Evolutionary conservation across 805 yeast species (phyloP).

Genomic region (Brettanomyces naardenensis): DNA sequence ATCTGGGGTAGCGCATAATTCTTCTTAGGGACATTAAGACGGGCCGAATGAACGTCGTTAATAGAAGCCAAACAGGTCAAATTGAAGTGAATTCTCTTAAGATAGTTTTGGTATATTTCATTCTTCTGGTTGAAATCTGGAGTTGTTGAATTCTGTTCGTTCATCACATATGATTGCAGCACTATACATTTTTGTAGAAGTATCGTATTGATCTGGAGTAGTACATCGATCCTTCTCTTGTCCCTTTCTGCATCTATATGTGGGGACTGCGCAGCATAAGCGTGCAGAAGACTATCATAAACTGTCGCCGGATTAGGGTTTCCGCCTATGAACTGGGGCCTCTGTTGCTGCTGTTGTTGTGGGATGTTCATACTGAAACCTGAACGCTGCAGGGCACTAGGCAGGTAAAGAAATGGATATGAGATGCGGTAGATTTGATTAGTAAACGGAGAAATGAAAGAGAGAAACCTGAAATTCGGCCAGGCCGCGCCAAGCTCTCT

Average conservation of each 20-base stretch:
- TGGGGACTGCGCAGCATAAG: constrained; percentile 22
- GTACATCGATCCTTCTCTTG: constrained; percentile 26
- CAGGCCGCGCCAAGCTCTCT: no score
- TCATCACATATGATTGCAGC: constrained; percentile 21
- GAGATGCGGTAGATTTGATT: no score
- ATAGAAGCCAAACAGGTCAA: constrained; percentile 29
- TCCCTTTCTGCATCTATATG: constrained; percentile 23
- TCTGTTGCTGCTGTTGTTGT: neutral
- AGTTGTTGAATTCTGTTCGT: constrained; percentile 13
- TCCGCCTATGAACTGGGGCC: neutral
- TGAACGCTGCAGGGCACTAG: no score
- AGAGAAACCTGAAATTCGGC: no score
- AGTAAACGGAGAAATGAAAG: no score
- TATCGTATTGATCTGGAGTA: constrained; percentile 28
- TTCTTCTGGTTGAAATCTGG: constrained; percentile 21
- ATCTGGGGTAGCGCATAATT: constrained; percentile 35
- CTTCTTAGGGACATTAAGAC: constrained; percentile 20
- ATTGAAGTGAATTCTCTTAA: constrained; percentile 30
- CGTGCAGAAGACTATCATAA: constrained; percentile 17
- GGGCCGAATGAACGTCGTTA: constrained; percentile 26
- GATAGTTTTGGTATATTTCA: constrained; percentile 25
- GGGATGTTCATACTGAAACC: constrained; percentile 1
- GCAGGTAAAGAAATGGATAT: no score
- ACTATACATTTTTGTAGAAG: constrained; percentile 24
- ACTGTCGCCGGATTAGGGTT: constrained; percentile 7